Conservation (phyloP, 176 grass and related monocot genomes). For the Musa beccarii region DNA sequence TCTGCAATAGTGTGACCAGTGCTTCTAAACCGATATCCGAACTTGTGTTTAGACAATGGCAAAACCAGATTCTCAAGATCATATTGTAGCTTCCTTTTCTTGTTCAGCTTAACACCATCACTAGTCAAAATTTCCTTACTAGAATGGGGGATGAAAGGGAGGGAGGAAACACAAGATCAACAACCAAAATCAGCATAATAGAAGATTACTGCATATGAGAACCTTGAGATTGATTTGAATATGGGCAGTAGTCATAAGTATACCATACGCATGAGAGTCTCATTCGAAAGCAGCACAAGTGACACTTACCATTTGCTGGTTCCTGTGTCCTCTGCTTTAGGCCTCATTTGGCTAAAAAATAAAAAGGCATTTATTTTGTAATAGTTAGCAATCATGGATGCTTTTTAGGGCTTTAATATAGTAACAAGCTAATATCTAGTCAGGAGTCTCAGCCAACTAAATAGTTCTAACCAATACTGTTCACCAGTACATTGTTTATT, state of each 20-base stretch:
- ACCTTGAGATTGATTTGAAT: background rate
- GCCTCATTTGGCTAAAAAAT: too few relatives aligned
- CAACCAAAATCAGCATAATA: background rate
- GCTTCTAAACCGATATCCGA: background rate
- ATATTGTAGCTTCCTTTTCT: constrained; percentile 17
- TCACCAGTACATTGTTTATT: too few relatives aligned
- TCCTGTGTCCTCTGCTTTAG: background rate
- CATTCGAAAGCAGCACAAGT: background rate
- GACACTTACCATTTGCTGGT: background rate
- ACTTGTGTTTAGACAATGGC: constrained; percentile 18
- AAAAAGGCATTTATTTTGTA: too few relatives aligned
- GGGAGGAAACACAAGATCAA: background rate
- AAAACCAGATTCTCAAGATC: background rate
- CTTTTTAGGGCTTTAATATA: too few relatives aligned
- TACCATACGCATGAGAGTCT: background rate
- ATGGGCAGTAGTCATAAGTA: background rate
- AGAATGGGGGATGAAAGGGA: background rate
- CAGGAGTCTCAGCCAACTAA: too few relatives aligned
- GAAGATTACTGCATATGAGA: background rate
- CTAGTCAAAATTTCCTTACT: background rate
- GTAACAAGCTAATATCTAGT: too few relatives aligned
- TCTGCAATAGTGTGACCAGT: background rate
- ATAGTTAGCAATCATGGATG: too few relatives aligned
- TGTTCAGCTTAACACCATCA: constrained; percentile 9
- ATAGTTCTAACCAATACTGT: too few relatives aligned